These are phyloP conservation scores for Aureobasidium pullulans DNA, from an alignment of 2,329 filamentous ascomycete species.

Conservation along the genomic window DNA sequence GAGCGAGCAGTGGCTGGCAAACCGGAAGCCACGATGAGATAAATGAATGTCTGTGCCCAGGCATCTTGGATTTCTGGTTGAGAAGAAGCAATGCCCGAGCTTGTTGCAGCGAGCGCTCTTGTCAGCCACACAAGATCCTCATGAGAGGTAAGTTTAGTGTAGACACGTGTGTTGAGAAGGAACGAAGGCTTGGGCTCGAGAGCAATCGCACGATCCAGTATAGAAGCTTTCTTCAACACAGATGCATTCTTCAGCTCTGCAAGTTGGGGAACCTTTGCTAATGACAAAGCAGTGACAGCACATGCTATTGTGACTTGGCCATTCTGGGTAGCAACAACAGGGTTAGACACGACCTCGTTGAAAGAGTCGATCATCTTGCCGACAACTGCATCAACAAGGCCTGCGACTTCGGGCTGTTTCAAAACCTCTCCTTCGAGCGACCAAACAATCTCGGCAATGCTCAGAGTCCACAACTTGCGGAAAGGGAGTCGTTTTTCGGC, in stretches of 20 bases:
- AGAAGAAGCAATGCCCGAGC: conserved; percentile 11
- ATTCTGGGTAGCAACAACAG: conserved; percentile 69
- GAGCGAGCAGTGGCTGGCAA: conserved; percentile 58
- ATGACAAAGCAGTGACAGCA: conserved; percentile 59
- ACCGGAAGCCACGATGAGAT: conserved; percentile 58
- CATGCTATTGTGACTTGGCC: conserved; percentile 76
- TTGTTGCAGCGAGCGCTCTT: conserved; percentile 52
- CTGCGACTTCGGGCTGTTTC: conserved; percentile 38
- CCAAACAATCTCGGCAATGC: conserved; percentile 64
- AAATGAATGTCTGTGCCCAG: conserved; percentile 85
- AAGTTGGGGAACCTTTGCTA: conserved; percentile 47
- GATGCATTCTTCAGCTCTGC: conserved; percentile 49
- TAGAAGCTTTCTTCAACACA: conserved; percentile 54
- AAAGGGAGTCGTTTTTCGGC: conserved; percentile 75
- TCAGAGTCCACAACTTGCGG: conserved; percentile 73
- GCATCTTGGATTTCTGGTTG: conserved; percentile 47
- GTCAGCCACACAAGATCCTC: conserved; percentile 75
- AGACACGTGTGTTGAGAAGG: conserved; percentile 75
- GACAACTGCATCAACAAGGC: conserved; percentile 44
- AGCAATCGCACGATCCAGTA: conserved; percentile 59
- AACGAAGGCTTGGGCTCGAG: conserved; percentile 80
- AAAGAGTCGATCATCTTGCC: conserved; percentile 61
- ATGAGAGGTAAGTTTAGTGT: conserved; percentile 65
- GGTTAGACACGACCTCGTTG: conserved; percentile 71
- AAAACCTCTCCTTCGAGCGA: conserved; percentile 42